Base-by-base conservation (phyloP, 768 basidiomycete genomes). In the Rhizopogon rudus region DNA sequence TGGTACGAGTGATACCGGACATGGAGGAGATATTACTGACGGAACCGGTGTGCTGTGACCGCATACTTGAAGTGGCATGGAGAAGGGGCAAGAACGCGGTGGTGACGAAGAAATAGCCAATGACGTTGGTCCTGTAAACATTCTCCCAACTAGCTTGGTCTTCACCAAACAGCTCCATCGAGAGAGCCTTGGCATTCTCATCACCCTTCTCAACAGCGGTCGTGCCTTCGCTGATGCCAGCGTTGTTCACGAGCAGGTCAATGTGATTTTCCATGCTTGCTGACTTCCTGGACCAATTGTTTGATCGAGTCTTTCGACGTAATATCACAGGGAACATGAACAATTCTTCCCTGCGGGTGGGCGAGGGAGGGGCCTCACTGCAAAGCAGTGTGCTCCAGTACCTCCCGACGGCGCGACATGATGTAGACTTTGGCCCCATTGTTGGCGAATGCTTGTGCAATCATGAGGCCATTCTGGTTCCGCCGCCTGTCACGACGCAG, bases 171-270 rank as follows among this genome's bases (percentile, higher is more conserved):
- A 72, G 63, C 49, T 68, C 57, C 17, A 64, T 54, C n/a, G 56
- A 43, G 28, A 72, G 57, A 3, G 60, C 65, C 40, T 66, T 39
- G 1, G 63, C 63, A 54, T 63, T 65, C 50, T 68, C 61, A 31
- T 67, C 58, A 10, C 61, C 68, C 55, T 70, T 65, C 53, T 70
- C 61, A 16, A 66, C 63, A 1, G 45, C 40, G 39, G 58, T 63
- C 9, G 60, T 66, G 4, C 59, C 60, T 29, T 58, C 25, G 40
- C 57, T 79, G 44, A 81, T 81, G 16, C 87, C 88, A 9, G 83
- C 84, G 67, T 88, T 90, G 70, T 88, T 90, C 44, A 90, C 78
- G 3, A 92, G 77, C 41, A 91, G 81, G 60, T 93, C 85, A 2
- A 93, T 75, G 44, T 73, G 69, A 13, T 66, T 61, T 49, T 75